These are phyloP conservation scores for Aspergillus pseudonomiae DNA, from an alignment of 2,329 filamentous ascomycete genomes.

Conservation along the genomic window DNA sequence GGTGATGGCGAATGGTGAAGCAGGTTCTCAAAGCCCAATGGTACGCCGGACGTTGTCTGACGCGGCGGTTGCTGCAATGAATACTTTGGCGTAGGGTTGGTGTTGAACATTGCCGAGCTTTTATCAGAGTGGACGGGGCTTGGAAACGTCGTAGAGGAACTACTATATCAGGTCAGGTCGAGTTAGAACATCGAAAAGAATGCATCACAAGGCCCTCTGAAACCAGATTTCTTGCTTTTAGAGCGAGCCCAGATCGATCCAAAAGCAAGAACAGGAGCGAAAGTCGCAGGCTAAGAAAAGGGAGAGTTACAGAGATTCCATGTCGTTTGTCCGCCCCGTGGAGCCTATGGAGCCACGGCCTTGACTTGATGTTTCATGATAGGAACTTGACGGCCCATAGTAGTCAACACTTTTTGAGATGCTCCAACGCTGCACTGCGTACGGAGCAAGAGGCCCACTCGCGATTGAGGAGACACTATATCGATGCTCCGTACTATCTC, in stretches of 20 bases:
- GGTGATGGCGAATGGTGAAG: slow-evolving; percentile 34
- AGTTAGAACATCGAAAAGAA: slow-evolving; percentile 20
- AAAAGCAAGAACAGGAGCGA: neutral
- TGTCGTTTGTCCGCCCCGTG: slow-evolving; percentile 29
- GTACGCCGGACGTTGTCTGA: slow-evolving; percentile 31
- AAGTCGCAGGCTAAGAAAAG: slow-evolving; percentile 12
- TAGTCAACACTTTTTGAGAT: slow-evolving; percentile 20
- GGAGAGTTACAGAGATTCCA: slow-evolving; percentile 37
- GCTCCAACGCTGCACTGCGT: slow-evolving; percentile 22
- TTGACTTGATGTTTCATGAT: slow-evolving; percentile 27
- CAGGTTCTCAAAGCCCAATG: slow-evolving; percentile 41
- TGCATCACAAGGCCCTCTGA: neutral
- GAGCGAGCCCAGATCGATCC: neutral
- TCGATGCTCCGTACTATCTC: slow-evolving; percentile 25
- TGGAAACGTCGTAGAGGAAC: slow-evolving; percentile 29
- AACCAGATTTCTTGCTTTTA: neutral
- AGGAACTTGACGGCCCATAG: slow-evolving; percentile 18
- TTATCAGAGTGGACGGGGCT: slow-evolving; percentile 35
- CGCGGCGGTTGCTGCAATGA: slow-evolving; percentile 20
- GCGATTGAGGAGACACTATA: slow-evolving; percentile 27
- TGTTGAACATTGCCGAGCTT: slow-evolving; percentile 21
- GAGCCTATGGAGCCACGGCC: slow-evolving; percentile 29
- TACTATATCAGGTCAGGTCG: slow-evolving; percentile 27
- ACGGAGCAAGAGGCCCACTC: slow-evolving; percentile 20
- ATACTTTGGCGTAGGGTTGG: slow-evolving; percentile 15